These are phyloP conservation scores for Cinnamomum chago DNA, from an alignment of 164 flowering plant species.

Conservation along the genomic window DNA sequence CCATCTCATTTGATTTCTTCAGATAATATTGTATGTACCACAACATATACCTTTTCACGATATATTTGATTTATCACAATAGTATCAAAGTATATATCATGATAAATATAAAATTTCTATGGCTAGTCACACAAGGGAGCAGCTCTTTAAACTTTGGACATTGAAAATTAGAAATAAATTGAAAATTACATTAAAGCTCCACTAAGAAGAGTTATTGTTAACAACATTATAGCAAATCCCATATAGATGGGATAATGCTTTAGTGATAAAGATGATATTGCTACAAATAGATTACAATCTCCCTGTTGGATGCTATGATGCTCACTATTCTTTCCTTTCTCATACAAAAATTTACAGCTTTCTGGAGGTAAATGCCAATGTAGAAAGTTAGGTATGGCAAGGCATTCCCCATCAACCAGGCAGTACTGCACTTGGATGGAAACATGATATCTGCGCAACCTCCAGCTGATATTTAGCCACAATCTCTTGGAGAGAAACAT, in stretches of 20 bases:
- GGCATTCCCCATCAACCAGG: not conserved
- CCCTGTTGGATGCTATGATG: not conserved
- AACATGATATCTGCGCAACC: not conserved
- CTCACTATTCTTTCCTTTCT: not conserved
- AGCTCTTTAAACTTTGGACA: too few species aligned
- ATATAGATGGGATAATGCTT: not conserved
- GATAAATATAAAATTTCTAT: too few species aligned
- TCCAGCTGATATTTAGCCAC: not conserved
- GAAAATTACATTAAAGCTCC: not conserved
- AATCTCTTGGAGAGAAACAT: slow-evolving; percentile 12
- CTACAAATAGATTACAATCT: not conserved
- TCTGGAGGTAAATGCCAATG: not conserved
- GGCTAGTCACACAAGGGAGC: too few species aligned
- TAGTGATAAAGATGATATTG: too few species aligned
- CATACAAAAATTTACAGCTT: not conserved
- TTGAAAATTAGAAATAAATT: not conserved
- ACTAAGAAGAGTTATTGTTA: not conserved
- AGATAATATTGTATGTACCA: too few species aligned
- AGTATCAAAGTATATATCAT: too few species aligned
- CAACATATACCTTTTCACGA: too few species aligned
- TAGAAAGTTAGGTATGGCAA: not conserved
- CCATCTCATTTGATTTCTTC: too few species aligned
- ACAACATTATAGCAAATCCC: not conserved
- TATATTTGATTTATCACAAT: too few species aligned
- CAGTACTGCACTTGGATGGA: not conserved